Conservation (phyloP, 257 asterid genomes). For the Penstemon newberryi region DNA sequence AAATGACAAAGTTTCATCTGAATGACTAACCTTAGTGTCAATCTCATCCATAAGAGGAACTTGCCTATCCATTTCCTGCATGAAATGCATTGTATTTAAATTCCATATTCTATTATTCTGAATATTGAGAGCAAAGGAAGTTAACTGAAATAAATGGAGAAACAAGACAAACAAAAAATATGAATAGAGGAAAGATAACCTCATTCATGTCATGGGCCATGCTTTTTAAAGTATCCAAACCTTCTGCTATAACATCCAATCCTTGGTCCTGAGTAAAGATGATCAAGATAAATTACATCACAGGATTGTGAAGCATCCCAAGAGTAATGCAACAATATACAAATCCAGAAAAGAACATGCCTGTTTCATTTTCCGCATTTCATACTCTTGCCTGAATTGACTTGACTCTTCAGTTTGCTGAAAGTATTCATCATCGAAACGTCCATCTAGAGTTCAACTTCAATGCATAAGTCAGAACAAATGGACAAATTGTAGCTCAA, state of each 20-base stretch:
- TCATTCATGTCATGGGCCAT: conserved; percentile 98
- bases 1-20: conserved; percentile 14
- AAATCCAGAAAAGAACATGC: conserved; percentile 47
- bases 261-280: conserved; percentile 78
- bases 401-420: conserved; percentile 94
- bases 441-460: conserved; percentile 65
- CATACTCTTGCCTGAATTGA: conserved; percentile 90
- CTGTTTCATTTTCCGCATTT: conserved; percentile 96
- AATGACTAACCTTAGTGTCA: conserved; percentile 76
- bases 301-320: background rate
- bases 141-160: conserved; percentile 1
- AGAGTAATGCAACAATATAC: conserved; percentile 20
- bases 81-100: conserved; percentile 16
- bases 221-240: conserved; percentile 87
- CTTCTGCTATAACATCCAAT: conserved; percentile 86
- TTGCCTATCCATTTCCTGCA: conserved; percentile 96
- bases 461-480: conserved; percentile 32
- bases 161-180: conserved; percentile 14
- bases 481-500: conserved; percentile 16
- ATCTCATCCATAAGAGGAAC: conserved; percentile 99
- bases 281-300: background rate
- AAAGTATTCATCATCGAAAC: conserved; percentile 81
- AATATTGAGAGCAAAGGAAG: conserved; percentile 24
- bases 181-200: conserved; percentile 43
- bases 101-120: background rate